A percentile compares a stretch with the other conserved stretches of the same genome.
These are phyloP conservation scores for Botryotinia narcissicola DNA, from an alignment of 2,329 filamentous ascomycete species.

Conservation along the genomic window DNA sequence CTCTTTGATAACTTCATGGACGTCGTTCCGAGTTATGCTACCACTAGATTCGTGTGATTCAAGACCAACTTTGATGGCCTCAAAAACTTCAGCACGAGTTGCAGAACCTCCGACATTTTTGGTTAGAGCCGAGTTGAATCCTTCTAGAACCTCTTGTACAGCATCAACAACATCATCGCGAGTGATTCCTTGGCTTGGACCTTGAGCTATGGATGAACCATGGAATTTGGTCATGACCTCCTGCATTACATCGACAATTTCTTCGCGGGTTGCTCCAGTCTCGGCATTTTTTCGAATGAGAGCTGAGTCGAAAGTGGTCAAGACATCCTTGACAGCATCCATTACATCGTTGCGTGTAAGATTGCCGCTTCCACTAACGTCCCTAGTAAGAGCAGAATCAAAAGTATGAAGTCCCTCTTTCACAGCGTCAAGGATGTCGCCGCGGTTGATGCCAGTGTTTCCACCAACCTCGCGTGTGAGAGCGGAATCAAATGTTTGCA, in stretches of 20 bases:
- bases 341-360: constrained; percentile 80
- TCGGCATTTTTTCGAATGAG: constrained; percentile 54
- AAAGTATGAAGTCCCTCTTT: constrained; percentile 65
- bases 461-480: constrained; percentile 17
- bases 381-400: constrained; percentile 48
- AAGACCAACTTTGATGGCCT: constrained; percentile 78
- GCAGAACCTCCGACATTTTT: constrained; percentile 53
- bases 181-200: constrained; percentile 67
- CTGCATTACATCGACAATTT: constrained; percentile 60
- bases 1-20: constrained; percentile 76
- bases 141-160: constrained; percentile 41
- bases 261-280: constrained; percentile 13
- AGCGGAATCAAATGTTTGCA: constrained; percentile 36
- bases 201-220: constrained; percentile 81
- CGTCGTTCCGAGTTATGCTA: constrained; percentile 72
- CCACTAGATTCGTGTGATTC: constrained; percentile 66
- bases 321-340: constrained; percentile 74
- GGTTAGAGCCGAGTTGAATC: constrained; percentile 23
- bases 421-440: constrained; percentile 83
- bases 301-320: constrained; percentile 54
- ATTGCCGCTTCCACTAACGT: constrained; percentile 42
- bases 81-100: constrained; percentile 79
- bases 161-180: constrained; percentile 55
- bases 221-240: constrained; percentile 81
- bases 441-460: constrained; percentile 62